phyloP scores from a whole-genome alignment of 352 stramenopile genomes.

The Phytophthora colocasiae region DNA sequence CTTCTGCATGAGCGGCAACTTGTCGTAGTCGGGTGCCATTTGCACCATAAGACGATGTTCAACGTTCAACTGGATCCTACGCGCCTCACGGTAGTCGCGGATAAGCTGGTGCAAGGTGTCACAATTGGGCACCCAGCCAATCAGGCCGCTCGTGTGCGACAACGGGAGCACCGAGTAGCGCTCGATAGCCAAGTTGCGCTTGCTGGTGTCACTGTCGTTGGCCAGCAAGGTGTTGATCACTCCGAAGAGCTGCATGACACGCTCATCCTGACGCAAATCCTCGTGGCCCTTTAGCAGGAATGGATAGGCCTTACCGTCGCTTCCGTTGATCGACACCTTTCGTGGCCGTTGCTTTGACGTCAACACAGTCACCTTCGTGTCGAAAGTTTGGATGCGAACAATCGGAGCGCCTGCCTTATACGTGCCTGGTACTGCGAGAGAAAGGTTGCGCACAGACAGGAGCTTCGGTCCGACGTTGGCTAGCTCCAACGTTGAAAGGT shows the following conservation, averaged over 20 bases:
- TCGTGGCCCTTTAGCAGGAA: conserved; percentile 99
- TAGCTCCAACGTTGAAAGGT: conserved; percentile 97
- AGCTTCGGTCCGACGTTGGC: conserved; percentile 97
- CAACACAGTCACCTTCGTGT: conserved; percentile 96
- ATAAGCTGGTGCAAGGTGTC: conserved; percentile 99
- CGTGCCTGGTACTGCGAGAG: conserved; percentile 96
- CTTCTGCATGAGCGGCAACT: conserved; percentile 99
- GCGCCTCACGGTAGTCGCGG: conserved; percentile 94
- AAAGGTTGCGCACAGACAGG: conserved; percentile 93
- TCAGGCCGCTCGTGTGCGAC: conserved; percentile 98
- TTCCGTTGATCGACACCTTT: conserved; percentile 98
- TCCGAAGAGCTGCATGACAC: conserved; percentile 99
- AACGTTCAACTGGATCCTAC: conserved; percentile 95
- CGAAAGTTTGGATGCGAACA: conserved; percentile 94
- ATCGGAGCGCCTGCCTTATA: conserved; percentile 89
- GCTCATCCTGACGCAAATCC: conserved; percentile 99
- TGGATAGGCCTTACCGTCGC: conserved; percentile 98
- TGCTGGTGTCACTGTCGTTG: conserved; percentile 97
- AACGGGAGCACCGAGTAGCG: conserved; percentile 98
- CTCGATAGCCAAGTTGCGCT: conserved; percentile 98
- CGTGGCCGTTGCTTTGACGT: conserved; percentile 99
- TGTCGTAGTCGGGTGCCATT: conserved; percentile 98
- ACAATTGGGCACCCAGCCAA: conserved; percentile 99
- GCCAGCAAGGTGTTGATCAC: conserved; percentile 99
- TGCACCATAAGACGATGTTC: conserved; percentile 98